Evolutionary conservation across 352 stramenopile species (phyloP), one percentile per base, ranked within the genome.

Genomic region (Globisporangium echinulatum): DNA sequence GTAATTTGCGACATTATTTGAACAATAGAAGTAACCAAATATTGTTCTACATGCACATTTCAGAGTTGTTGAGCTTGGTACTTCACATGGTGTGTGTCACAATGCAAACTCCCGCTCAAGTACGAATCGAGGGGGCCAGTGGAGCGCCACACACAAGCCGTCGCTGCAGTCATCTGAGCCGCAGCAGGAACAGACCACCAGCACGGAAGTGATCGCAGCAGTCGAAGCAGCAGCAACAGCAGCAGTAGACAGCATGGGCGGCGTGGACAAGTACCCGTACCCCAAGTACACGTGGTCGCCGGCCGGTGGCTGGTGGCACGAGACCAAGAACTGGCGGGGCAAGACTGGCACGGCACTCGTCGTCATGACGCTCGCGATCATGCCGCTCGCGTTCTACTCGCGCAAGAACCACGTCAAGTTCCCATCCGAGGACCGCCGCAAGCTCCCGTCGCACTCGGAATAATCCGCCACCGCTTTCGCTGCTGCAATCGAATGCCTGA

Each of bases 211-310:
- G 53, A 51, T 49, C 33, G 36, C 46, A 37, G 40, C 19, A 43
- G 7, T 39, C 36, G 52, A 61, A 46, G 37, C 39, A 50, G 15
- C 4, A 62, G 43, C 6, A 56, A 15, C 6, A 55, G 50, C 25
- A 55, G 37, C 43, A 48, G 50, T 46, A 58, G 43, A n/a, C 25
- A 59, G 17, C 57, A 93, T 94, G 84, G 82, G 85, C 67, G 85
- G 79, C 61, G 77, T 83, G 42, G 76, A 81, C 69, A 84, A 90
- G 71, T 94, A 86, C 77, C 85, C 82, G 67, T 91, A 90, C 68
- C 85, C 85, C 50, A 91, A 91, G 79, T 81, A 87, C 77, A 90
- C 79, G 70, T 94, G 85, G 85, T 92, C 85, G 59, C 85, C 85
- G 6, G 80, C 85, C 43, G 85, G 85, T 57, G 85, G 85, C 71